phyloP scores from a whole-genome alignment of 2,329 filamentous ascomycete species.

The Rutstroemia sp. region DNA sequence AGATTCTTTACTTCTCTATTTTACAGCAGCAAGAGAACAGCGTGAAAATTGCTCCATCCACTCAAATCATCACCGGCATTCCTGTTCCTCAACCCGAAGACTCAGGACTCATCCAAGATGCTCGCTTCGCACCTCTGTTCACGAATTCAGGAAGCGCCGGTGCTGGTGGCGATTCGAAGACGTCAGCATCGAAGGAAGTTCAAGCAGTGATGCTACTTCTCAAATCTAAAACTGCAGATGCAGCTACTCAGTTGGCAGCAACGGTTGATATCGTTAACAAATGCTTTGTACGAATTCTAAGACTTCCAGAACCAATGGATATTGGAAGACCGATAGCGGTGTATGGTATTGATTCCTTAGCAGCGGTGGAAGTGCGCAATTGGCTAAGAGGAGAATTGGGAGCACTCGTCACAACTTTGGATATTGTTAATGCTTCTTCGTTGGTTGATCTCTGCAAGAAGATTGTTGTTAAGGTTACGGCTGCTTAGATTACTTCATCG shows the following conservation, averaged over 20 bases:
- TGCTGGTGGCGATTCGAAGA: not conserved
- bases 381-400: constrained; percentile 16
- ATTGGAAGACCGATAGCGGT: not conserved
- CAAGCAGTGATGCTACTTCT: not conserved
- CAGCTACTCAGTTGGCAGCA: not conserved
- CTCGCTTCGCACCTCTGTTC: not conserved
- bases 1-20: not conserved
- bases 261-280: not conserved
- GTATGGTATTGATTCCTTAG: constrained; percentile 16
- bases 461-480: not conserved
- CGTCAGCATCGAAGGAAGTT: not conserved
- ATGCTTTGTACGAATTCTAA: not conserved
- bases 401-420: constrained; percentile 1
- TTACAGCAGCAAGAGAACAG: not conserved
- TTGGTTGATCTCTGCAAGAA: constrained; percentile 7
- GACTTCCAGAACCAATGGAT: constrained; percentile 1
- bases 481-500: not conserved
- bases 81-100: not conserved
- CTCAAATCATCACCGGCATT: not conserved
- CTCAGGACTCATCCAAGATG: not conserved
- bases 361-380: constrained; percentile 17
- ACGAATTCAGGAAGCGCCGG: not conserved
- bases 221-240: not conserved
- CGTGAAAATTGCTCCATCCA: not conserved
- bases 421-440: constrained; percentile 5